Base-by-base conservation (phyloP, 2,329 filamentous ascomycete genomes). In the Colletotrichum sp. region DNA sequence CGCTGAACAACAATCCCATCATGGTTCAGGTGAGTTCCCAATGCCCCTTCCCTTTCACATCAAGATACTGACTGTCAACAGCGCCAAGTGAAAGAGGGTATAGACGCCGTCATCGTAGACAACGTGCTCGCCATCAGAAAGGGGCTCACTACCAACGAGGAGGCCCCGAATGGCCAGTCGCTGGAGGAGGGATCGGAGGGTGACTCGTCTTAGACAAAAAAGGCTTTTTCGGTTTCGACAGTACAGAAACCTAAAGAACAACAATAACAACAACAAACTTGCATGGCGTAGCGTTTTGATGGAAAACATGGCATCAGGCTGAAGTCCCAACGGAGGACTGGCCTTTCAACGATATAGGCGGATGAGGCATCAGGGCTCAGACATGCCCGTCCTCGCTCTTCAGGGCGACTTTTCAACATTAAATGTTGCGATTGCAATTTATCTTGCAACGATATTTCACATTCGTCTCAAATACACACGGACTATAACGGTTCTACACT, bases 101-200 rank as follows among this genome's bases (percentile, higher is more conserved):
- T 99, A 77, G 97, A 99, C 82, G 97, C 97, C 2, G 96, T 99
- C 70, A 99, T 99, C 82, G 97, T 99, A 16, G 97, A 99, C 83
- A 97, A 92, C 77, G 96, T 99, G 5, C 90, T 99, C 34, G 95
- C 95, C 55, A 98, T 99, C 79, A 93, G 96, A 63, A 96, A 98
- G 85, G 96, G 95, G 1, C 89, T 99, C 77, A 97, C 95, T 2
- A 86, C 82, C 39, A 81, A 81, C n/a, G 76, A 82, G 24, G 76
- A 71, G 63, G 59, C n/a, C n/a, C 3, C 61, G 8, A 30, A 69
- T 68, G 79, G 79, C 57, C 68, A 79, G 21, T 78, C 80, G n/a
- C 15, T 72, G 21, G 70, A 76, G n/a, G 72, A 74, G 34, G 65
- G 64, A 7, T 74, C 70, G 28, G 74, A 76, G 28, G 48, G 59